Conservation (phyloP, 352 stramenopile species). For the Globisporangium cederbergense region DNA sequence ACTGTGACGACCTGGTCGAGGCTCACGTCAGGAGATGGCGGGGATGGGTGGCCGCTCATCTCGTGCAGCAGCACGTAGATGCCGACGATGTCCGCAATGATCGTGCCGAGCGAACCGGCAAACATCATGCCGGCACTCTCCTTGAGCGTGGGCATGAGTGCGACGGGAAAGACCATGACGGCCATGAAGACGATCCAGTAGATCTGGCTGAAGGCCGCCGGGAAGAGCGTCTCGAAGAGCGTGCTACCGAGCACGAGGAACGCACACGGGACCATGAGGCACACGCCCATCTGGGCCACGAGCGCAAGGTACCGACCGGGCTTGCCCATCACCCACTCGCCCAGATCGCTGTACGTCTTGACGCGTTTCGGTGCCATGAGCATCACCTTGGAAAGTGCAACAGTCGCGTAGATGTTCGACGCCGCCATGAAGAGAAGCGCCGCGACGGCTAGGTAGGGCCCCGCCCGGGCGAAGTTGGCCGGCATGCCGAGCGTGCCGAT, state of each 20-base stretch:
- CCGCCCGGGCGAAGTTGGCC: constrained; percentile 48
- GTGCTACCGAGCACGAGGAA: constrained; percentile 54
- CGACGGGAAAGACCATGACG: constrained; percentile 28
- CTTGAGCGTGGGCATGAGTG: constrained; percentile 43
- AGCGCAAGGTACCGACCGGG: constrained; percentile 35
- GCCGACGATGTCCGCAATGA: constrained; percentile 39
- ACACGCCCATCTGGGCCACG: constrained; percentile 39
- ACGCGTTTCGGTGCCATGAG: constrained; percentile 39
- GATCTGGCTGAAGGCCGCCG: constrained; percentile 38
- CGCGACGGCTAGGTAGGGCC: constrained; percentile 33
- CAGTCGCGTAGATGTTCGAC: constrained; percentile 45
- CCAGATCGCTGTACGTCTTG: constrained; percentile 48
- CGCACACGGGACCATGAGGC: constrained; percentile 41
- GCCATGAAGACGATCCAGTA: constrained; percentile 51
- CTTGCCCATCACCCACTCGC: constrained; percentile 41
- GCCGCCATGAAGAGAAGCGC: constrained; percentile 51
- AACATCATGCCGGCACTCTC: constrained; percentile 33
- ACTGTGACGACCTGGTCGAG: constrained; percentile 37
- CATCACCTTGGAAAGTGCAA: constrained; percentile 45
- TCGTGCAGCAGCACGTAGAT: constrained; percentile 29
- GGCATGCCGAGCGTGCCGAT: constrained; percentile 61
- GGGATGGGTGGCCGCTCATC: constrained; percentile 32
- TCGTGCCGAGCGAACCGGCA: constrained; percentile 37
- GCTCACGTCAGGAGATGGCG: constrained; percentile 30
- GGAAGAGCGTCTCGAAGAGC: constrained; percentile 47